Evolutionary conservation across 2,329 filamentous ascomycete genomes (phyloP).

Genomic region (Ilyonectria mors-panacis): DNA sequence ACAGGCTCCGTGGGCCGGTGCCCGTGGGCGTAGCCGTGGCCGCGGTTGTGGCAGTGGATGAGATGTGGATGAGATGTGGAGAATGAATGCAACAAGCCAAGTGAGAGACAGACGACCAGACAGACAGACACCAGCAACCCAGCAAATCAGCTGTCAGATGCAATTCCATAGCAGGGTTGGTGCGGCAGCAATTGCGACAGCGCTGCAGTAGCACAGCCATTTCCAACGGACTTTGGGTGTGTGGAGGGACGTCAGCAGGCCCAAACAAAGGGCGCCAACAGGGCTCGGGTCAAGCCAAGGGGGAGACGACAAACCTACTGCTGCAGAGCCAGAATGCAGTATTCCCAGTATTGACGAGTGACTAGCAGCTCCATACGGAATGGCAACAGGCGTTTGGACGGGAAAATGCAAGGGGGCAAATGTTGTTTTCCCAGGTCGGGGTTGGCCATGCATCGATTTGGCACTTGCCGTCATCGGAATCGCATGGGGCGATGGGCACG

Average conservation of each 20-base stretch:
- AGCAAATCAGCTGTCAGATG: conserved; percentile 16
- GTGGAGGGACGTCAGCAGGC: conserved; percentile 26
- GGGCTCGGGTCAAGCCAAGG: conserved; percentile 3
- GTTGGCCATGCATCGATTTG: conserved; percentile 29
- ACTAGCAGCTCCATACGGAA: neutral
- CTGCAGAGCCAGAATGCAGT: neutral
- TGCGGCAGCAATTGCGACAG: conserved; percentile 8
- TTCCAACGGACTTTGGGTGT: conserved; percentile 11
- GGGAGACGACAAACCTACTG: neutral
- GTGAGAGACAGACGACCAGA: neutral
- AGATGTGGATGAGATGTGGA: conserved; percentile 23
- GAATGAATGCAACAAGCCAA: neutral
- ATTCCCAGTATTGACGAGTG: neutral
- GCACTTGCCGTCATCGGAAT: conserved; percentile 41
- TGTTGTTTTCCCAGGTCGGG: conserved; percentile 8
- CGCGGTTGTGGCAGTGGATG: conserved; percentile 32
- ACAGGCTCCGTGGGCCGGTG: conserved; percentile 28
- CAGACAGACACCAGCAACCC: neutral
- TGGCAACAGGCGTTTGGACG: neutral
- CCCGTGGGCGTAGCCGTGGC: conserved; percentile 21
- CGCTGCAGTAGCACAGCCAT: conserved; percentile 24
- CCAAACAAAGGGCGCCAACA: conserved; percentile 14
- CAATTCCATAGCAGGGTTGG: neutral
- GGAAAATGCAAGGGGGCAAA: neutral
- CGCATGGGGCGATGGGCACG: conserved; percentile 27